These are phyloP conservation scores for Solanum clarkiae DNA, from an alignment of 257 asterid species.

Conservation along the genomic window DNA sequence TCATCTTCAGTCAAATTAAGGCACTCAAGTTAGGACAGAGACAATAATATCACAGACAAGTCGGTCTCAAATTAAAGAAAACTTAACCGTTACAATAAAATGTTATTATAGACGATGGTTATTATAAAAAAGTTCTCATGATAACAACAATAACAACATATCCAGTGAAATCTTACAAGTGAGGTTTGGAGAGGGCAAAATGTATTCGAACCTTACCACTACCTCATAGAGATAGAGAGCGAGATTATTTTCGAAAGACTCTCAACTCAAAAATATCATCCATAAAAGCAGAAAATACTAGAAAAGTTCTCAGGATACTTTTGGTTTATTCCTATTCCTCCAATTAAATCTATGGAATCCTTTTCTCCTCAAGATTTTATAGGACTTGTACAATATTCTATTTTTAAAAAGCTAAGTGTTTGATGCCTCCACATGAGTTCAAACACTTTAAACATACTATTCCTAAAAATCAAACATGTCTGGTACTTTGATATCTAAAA, in stretches of 20 bases:
- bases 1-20: not conserved
- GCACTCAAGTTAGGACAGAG: no score
- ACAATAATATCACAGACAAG: not conserved
- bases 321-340: not conserved
- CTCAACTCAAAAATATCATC: no score
- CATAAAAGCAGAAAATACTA: no score
- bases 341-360: not conserved
- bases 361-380: not conserved
- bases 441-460: not conserved
- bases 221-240: no score
- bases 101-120: not conserved
- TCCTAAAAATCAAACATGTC: not conserved
- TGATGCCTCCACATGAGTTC: not conserved
- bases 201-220: no score
- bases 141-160: no score
- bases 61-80: not conserved
- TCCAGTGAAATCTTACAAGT: no score
- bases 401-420: not conserved
- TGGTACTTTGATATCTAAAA: not conserved
- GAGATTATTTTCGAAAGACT: no score
- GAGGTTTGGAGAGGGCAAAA: no score
- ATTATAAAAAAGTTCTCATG: not conserved
- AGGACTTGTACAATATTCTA: not conserved
- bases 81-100: not conserved
- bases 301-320: no score